A percentile compares a stretch with the other conserved stretches of the same genome.
Evolutionary conservation across 2,329 filamentous ascomycete species (phyloP).

Genomic region (Blumeria graminis): DNA sequence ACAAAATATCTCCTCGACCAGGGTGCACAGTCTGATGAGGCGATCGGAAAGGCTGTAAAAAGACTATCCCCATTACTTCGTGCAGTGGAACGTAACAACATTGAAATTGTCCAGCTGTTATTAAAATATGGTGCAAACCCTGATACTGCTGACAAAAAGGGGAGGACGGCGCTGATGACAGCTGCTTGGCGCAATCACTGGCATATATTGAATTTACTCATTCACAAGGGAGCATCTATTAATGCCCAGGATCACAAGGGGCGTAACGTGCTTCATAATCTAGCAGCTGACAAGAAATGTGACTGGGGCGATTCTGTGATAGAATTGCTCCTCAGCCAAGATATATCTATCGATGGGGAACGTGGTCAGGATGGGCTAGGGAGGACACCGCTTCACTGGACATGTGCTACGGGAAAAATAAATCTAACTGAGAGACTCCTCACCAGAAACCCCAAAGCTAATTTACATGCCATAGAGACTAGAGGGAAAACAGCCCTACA

Average conservation of each 20-base stretch:
- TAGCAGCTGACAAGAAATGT: conserved; percentile 10
- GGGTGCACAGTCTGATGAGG: conserved; percentile 9
- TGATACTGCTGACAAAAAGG: conserved; percentile 10
- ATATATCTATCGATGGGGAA: conserved; percentile 6
- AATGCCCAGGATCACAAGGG: background rate
- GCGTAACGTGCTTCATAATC: conserved; percentile 4
- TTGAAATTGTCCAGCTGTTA: conserved; percentile 8
- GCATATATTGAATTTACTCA: conserved; percentile 8
- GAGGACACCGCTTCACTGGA: conserved; percentile 10
- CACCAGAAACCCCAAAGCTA: conserved; percentile 2
- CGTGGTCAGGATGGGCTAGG: conserved; percentile 7
- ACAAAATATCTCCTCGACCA: conserved; percentile 9
- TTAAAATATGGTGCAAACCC: conserved; percentile 9
- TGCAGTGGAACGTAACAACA: conserved; percentile 9
- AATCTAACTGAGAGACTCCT: conserved; percentile 8
- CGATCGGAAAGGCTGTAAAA: conserved; percentile 4
- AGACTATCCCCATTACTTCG: conserved; percentile 8
- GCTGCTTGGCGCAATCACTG: conserved; percentile 11
- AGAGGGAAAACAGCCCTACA: too few relatives aligned
- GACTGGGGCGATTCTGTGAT: conserved; percentile 11
- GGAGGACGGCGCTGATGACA: conserved; percentile 10
- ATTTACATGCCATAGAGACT: too few relatives aligned
- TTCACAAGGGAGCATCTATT: conserved; percentile 2
- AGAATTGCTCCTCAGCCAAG: conserved; percentile 7
- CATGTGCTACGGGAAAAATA: conserved; percentile 10